phyloP scores from a whole-genome alignment of 148 eudicot species.

The Rhododendron ovatum region DNA sequence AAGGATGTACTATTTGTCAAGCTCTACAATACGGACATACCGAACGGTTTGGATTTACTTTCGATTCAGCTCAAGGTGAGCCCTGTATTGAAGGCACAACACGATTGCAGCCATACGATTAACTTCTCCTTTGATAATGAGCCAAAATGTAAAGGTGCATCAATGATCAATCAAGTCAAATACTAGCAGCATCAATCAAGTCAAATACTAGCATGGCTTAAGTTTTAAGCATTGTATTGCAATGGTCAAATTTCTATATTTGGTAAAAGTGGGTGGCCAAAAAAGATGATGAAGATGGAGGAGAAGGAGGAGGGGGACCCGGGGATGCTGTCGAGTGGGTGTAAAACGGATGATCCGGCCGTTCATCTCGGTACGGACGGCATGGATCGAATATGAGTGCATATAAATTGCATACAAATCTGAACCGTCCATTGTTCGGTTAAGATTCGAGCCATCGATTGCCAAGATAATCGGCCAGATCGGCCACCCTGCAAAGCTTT shows the following conservation, averaged over 20 bases:
- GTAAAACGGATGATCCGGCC: too few relatives aligned
- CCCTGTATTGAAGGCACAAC: background rate
- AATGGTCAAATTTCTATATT: background rate
- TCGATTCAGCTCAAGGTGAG: background rate
- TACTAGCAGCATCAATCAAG: background rate
- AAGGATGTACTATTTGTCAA: background rate
- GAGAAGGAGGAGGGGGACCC: background rate
- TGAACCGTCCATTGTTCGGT: too few relatives aligned
- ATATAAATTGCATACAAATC: too few relatives aligned
- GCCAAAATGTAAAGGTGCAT: background rate
- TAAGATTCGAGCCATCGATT: too few relatives aligned
- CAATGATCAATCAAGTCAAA: background rate
- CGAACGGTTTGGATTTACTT: too few relatives aligned
- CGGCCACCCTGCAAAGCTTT: too few relatives aligned
- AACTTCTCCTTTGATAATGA: background rate
- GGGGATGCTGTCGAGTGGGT: too few relatives aligned
- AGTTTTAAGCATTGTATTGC: background rate
- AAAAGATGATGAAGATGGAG: background rate
- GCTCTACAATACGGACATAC: background rate
- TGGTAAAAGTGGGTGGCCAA: background rate
- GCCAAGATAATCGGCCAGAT: too few relatives aligned
- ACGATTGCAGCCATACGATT: background rate
- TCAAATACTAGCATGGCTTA: background rate
- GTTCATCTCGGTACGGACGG: too few relatives aligned
- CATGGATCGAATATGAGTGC: accelerated